These are phyloP conservation scores for Houttuynia cordata DNA, from an alignment of 164 flowering plant species.

Conservation along the genomic window DNA sequence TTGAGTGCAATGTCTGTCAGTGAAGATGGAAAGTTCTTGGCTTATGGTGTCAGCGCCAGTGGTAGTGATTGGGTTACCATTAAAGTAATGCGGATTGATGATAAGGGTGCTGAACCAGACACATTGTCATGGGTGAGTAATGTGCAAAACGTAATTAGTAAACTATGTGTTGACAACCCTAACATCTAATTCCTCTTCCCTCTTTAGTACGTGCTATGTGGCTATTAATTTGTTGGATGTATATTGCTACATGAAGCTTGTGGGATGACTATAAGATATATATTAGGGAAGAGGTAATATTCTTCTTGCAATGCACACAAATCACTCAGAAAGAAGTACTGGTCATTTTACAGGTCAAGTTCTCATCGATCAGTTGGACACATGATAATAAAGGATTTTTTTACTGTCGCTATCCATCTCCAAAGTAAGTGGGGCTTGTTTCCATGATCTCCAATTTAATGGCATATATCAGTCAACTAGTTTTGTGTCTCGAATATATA, in stretches of 20 bases:
- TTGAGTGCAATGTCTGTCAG: constrained; percentile 42
- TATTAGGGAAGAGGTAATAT: no score
- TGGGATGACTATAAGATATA: no score
- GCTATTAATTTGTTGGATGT: not conserved
- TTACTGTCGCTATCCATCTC: constrained; percentile 84
- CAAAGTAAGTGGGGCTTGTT: constrained; percentile 45
- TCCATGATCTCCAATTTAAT: not conserved
- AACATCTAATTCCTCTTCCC: no score
- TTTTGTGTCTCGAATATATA: no score
- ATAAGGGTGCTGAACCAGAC: constrained; percentile 53
- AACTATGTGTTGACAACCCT: no score
- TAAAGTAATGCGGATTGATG: constrained; percentile 76
- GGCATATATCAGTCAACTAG: not conserved
- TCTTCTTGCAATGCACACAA: no score
- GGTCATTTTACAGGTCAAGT: constrained; percentile 59
- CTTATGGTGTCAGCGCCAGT: constrained; percentile 79
- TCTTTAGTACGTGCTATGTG: not conserved
- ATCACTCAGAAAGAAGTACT: not conserved
- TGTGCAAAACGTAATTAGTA: not conserved
- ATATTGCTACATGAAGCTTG: no score
- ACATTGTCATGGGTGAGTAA: constrained; percentile 66
- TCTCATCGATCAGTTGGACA: constrained; percentile 76
- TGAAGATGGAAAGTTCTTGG: constrained; percentile 86
- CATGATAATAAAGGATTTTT: constrained; percentile 92
- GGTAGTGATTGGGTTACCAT: constrained; percentile 98